Percentiles rank a stretch among this genome's conserved stretches.
Conservation (phyloP, 208 protist species). For the Trypanosoma lewisi region DNA sequence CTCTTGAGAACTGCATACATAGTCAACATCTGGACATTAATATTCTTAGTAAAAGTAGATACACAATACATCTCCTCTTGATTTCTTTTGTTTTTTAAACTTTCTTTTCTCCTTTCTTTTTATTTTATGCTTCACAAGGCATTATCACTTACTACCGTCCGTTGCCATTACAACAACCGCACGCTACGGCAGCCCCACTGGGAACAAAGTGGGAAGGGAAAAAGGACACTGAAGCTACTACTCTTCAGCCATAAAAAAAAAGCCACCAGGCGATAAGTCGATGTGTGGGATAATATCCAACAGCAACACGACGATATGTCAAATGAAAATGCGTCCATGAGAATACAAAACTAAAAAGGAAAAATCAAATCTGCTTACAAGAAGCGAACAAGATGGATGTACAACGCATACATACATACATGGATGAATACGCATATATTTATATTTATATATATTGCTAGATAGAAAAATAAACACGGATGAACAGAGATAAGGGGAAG, state of each 20-base stretch:
- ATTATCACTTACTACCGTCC: background rate
- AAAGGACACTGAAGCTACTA: conserved; percentile 15
- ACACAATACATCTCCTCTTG: background rate
- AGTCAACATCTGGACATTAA: too few species aligned
- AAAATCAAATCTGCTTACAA: background rate
- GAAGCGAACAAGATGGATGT: too few species aligned
- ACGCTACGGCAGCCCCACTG: background rate
- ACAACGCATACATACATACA: too few species aligned
- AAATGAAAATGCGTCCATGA: background rate
- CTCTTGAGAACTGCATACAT: too few species aligned
- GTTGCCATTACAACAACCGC: background rate
- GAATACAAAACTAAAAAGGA: background rate
- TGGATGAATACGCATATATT: too few species aligned
- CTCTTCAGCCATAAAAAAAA: conserved; percentile 8
- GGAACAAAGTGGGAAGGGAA: background rate
- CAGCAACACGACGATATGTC: background rate
- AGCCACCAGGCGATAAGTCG: background rate
- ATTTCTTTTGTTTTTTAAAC: background rate
- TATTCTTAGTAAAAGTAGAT: background rate
- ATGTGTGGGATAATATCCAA: too few species aligned
- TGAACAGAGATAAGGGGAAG: too few species aligned
- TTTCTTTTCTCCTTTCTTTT: background rate
- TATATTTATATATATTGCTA: too few species aligned
- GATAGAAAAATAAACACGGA: too few species aligned
- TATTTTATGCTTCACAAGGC: background rate